Base-by-base conservation (phyloP, 2,329 filamentous ascomycete genomes). In the Septoria linicola region DNA sequence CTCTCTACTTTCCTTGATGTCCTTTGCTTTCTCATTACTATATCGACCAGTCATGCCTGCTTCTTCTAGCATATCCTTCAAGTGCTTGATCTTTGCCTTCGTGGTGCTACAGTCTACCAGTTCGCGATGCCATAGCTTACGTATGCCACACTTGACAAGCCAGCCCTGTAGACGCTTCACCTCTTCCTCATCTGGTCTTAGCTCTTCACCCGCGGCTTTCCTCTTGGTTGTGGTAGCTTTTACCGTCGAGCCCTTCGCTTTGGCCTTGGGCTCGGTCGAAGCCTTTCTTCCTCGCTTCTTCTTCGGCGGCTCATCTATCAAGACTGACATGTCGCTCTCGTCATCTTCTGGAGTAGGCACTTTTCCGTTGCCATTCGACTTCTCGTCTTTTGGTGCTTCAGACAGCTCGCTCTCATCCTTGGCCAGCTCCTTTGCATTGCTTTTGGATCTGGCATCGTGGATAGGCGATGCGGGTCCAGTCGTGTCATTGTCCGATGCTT, bases 111-210 rank as follows among this genome's bases (percentile, higher is more conserved):
- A 90, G 48, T 83, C 76, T 68, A 88, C 88, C 21, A 99, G 78
- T 70, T 96, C 89, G 57, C 86, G 83, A 42, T 80, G 81, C 92
- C 93, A 99, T 55, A 96, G 81, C 68, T 96, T 97, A 46, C 89
- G 86, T 49, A 96, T 82, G 23, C 92, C 92, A 64, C 92, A 99
- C 70, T 96, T 96, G 39, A 85, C 73, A 5, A 99, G 80, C 70
- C 92, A 89, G 7, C 83, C 81, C 72, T 97, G 92, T 3, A 97
- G 76, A 41, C 84, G 87, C 70, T 96, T 97, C 66, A 96, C 87
- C 68, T 95, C 88, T 3, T 81, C 83, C 53, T 89, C 82, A 54
- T 90, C 80, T 0, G 85, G 81, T 14, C 83, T 76, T 1, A 73
- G 60, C 30, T 77, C 71, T 23, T 61, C 60, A 17, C 45, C 44